Percentiles rank a stretch among this genome's conserved stretches.
Evolutionary conservation across 169 alveolate genomes (phyloP).

Genomic region (Neospora caninum): DNA sequence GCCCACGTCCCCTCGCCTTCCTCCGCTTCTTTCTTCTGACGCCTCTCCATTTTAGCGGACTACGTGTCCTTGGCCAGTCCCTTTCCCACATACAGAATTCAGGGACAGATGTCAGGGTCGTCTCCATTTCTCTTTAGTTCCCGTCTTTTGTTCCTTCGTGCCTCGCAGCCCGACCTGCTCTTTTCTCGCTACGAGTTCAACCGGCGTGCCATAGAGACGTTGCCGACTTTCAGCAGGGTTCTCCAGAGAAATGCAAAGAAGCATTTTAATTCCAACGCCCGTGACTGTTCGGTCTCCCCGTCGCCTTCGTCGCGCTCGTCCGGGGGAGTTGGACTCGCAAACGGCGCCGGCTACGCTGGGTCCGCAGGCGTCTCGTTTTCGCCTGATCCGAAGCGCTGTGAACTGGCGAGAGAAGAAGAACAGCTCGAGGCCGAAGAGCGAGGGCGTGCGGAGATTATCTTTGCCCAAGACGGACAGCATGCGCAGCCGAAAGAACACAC

Average conservation of each 20-base stretch:
- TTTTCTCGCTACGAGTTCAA: constrained; percentile 19
- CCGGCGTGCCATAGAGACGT: constrained; percentile 16
- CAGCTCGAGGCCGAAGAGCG: no score
- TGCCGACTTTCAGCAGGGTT: constrained; percentile 6
- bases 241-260: constrained; percentile 19
- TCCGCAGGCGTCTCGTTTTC: neutral
- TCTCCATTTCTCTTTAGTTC: no score
- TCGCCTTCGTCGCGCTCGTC: neutral
- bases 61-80: no score
- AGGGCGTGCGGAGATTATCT: no score
- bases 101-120: no score
- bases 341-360: neutral
- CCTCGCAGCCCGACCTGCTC: constrained; percentile 12
- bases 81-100: no score
- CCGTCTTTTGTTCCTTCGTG: no score
- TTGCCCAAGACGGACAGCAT: no score
- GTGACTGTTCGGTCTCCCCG: neutral
- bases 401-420: neutral
- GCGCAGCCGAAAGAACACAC: no score
- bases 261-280: neutral
- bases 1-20: no score
- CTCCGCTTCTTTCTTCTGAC: no score
- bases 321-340: neutral
- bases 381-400: neutral
- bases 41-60: no score